These are phyloP conservation scores for Yarrowia deformans DNA, from an alignment of 805 yeast genomes.

Conservation along the genomic window DNA sequence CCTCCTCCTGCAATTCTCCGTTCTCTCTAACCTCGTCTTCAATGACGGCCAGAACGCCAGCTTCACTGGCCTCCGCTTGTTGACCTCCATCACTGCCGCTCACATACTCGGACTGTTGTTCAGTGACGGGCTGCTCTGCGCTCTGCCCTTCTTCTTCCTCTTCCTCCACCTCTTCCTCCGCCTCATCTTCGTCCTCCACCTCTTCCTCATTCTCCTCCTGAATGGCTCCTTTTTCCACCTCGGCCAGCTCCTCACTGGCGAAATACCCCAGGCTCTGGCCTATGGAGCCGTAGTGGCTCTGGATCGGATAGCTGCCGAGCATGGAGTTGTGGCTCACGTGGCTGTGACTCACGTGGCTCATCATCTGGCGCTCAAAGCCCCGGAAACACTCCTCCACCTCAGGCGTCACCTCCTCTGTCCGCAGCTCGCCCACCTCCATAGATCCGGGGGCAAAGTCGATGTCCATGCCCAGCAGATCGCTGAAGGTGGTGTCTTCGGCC, in stretches of 20 bases:
- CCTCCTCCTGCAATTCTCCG: background rate
- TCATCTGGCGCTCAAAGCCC: slow-evolving; percentile 24
- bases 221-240: background rate
- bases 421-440: slow-evolving; percentile 26
- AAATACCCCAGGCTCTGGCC: slow-evolving; percentile 8
- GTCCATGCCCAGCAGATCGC: slow-evolving; percentile 25
- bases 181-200: background rate
- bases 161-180: background rate
- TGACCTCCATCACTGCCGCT: background rate
- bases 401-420: slow-evolving; percentile 29
- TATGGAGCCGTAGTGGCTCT: background rate
- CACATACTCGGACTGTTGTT: background rate
- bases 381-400: slow-evolving; percentile 33
- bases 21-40: background rate
- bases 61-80: slow-evolving; percentile 1
- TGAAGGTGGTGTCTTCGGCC: slow-evolving; percentile 9
- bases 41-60: slow-evolving; percentile 13
- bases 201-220: slow-evolving; percentile 1
- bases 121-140: background rate
- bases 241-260: background rate
- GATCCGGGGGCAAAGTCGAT: slow-evolving; percentile 16
- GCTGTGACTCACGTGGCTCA: slow-evolving; percentile 21
- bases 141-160: background rate
- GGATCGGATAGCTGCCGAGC: slow-evolving; percentile 11
- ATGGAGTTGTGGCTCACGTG: slow-evolving; percentile 3